Evolutionary conservation across 2,329 filamentous ascomycete species (phyloP), one percentile per base, ranked within the genome.

Genomic region (Helotiales sp.): DNA sequence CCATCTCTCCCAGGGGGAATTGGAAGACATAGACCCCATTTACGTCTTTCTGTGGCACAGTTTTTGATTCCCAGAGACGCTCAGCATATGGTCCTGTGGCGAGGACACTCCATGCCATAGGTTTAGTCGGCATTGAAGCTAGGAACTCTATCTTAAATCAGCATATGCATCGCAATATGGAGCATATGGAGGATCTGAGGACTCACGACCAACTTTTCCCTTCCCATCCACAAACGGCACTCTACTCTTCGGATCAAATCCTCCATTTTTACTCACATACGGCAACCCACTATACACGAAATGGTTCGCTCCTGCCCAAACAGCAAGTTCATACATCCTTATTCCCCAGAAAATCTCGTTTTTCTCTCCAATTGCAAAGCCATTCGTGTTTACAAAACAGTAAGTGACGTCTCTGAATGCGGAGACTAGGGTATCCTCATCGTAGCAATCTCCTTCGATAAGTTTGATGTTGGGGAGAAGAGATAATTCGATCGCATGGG

Each of bases 311-410:
- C 75, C 70, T 24, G 76, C 72, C 59, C 77, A 77, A 54, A 80
- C 69, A 5, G 74, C 71, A 34, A 76, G 58, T 60, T 76, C 70
- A 67, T 77, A 75, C 53, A 71, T 62, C 31, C 78, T 69, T 48
- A 80, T 72, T 5, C 73, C 69, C 77, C 75, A 83, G 64, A 73
- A 82, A 1, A 75, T 75, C 66, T 83, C 79, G 0, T 72, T 73
- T 64, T 81, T 82, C 67, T 82, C 79, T 33, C 80, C 81, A 25
- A 71, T 70, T 55, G 79, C 81, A 67, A 81, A 82, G 13, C 79
- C 78, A 60, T 83, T 80, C 38, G 80, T 77, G 64, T 83, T 83
- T 48, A 83, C 70, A 61, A 79, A 83, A 2, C 79, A 79, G 17
- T 75, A 76, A 62, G 76, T 74, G 48, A 75, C 76, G 4, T 75